Evolutionary conservation across 2,329 filamentous ascomycete species (phyloP), one percentile per base, ranked within the genome.

Genomic region (Hypocreales sp.): DNA sequence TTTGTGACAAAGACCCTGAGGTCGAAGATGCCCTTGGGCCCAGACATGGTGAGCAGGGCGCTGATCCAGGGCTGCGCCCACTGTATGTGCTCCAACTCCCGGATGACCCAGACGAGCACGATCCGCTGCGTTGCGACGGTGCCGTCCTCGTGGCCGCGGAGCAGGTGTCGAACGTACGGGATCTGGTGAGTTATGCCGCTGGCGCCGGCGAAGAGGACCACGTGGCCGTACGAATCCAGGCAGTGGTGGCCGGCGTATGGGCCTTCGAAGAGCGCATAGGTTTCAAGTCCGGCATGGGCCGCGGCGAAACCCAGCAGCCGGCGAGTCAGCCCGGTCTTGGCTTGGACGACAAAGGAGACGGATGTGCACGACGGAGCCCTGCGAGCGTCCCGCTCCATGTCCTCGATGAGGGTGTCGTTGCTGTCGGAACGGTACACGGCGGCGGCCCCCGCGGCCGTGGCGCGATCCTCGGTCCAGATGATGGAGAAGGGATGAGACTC

Each of bases 151-250:
- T 68, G 77, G 3, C 77, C 78, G 28, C 72, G 57, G 31, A 87
- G 66, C 5, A 87, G 60, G 27, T 90, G 77, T 31, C 73, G 76
- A 8, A 94, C 67, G 50, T 92, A 92, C 20, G 83, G 81, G 15
- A 95, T 71, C 49, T 92, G 83, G 51, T 95, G 87, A 1, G 87
- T 93, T 53, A 98, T 95, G 34, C 90, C 90, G 5, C 90, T 84
- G 30, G 87, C 81, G 31, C 84, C 86, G 9, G 86, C 86, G 46
- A 94, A 84, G 31, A 98, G 75, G 36, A 98, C 70, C 25, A 77
- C 73, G 25, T 90, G 87, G 21, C 90, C 87, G 52, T 94, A 95
- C 7, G 84, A 94, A 51, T 84, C 76, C 36, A 94, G 74, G 34
- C 72, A 74, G 53, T 92, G 79, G 46, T 83, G 77, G 23, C 75